Percentiles rank a stretch among this genome's conserved stretches.
phyloP scores from a whole-genome alignment of 2,329 filamentous ascomycete species.

The Sporothrix sp. region DNA sequence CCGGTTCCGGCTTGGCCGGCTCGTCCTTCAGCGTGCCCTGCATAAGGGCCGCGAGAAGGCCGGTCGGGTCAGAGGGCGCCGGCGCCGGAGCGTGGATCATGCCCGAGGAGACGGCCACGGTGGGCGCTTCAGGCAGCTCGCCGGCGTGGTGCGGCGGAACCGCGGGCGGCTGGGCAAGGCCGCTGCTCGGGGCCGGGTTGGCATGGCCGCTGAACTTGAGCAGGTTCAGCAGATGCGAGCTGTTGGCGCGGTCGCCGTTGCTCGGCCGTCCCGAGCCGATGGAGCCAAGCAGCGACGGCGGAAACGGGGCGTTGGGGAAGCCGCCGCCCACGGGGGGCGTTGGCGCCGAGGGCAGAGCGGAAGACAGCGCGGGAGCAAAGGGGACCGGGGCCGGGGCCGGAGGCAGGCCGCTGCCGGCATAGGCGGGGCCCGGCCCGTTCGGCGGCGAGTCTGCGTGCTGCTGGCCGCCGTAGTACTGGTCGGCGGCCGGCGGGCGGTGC shows the following conservation, averaged over 20 bases:
- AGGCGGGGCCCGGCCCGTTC: constrained; percentile 16
- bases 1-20: constrained; percentile 20
- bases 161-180: not conserved
- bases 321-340: constrained; percentile 33
- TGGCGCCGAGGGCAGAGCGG: constrained; percentile 32
- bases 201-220: constrained; percentile 47
- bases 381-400: constrained; percentile 1
- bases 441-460: constrained; percentile 22
- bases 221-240: constrained; percentile 42
- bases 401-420: constrained; percentile 17
- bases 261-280: constrained; percentile 36
- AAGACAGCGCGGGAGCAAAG: constrained; percentile 20
- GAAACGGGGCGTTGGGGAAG: constrained; percentile 32
- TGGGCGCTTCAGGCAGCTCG: constrained; percentile 20
- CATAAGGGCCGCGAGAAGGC: constrained; percentile 51
- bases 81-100: constrained; percentile 49
- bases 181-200: constrained; percentile 15
- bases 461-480: constrained; percentile 22
- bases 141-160: constrained; percentile 4
- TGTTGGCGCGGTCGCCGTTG: constrained; percentile 15
- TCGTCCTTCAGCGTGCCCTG: constrained; percentile 43
- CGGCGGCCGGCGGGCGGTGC: constrained; percentile 15
- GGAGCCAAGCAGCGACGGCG: constrained; percentile 35
- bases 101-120: constrained; percentile 23
- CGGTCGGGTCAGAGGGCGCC: constrained; percentile 44